Conservation (phyloP, 495 filamentous ascomycete genomes). For the Cercophora newfieldiana region DNA sequence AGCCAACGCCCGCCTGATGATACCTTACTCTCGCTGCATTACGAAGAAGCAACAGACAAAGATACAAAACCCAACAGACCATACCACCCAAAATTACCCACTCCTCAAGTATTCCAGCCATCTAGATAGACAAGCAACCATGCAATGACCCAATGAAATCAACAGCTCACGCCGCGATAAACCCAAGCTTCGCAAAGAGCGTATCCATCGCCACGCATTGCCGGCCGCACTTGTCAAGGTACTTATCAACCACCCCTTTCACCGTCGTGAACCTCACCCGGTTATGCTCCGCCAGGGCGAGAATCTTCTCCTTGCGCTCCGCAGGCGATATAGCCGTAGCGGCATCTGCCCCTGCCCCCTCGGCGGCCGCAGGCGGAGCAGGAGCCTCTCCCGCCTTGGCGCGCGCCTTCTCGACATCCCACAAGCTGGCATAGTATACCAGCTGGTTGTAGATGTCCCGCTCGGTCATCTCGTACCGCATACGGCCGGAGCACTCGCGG, state of each 20-base stretch:
- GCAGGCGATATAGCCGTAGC: conserved; percentile 42
- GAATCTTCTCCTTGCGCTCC: conserved; percentile 53
- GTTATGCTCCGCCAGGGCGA: conserved; percentile 77
- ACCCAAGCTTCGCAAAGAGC: conserved; percentile 67
- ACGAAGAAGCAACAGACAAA: not conserved
- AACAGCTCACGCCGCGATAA: conserved; percentile 28
- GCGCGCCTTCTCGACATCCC: conserved; percentile 84
- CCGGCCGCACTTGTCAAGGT: conserved; percentile 89
- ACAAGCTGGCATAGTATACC: conserved; percentile 80
- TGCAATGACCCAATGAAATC: conserved; percentile 3
- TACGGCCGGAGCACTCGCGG: conserved; percentile 78
- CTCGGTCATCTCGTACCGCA: conserved; percentile 87
- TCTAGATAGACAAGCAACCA: conserved; percentile 3
- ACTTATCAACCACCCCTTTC: conserved; percentile 75
- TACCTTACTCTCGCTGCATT: not conserved
- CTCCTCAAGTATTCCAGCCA: not conserved
- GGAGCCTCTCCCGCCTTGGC: conserved; percentile 38
- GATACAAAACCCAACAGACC: not conserved
- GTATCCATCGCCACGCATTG: conserved; percentile 96
- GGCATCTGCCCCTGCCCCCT: conserved; percentile 29
- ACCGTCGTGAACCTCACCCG: conserved; percentile 71
- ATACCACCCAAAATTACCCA: not conserved
- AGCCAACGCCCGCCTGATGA: not conserved
- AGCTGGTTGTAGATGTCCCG: conserved; percentile 92
- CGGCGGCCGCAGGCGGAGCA: not conserved